Conservation (phyloP, 164 flowering plant genomes). For the Magnolia sinica region DNA sequence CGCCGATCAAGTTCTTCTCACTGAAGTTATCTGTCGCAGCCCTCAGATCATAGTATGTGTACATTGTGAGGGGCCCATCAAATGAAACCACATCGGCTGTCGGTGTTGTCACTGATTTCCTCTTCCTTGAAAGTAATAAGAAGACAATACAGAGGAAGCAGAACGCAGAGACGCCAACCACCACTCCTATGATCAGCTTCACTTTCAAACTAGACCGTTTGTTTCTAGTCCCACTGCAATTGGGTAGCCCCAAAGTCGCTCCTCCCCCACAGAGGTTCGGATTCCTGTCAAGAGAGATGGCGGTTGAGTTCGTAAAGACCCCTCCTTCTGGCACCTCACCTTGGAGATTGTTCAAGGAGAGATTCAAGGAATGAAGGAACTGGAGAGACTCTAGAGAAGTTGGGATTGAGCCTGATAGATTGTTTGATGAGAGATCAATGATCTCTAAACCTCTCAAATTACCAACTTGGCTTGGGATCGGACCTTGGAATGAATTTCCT, state of each 20-base stretch:
- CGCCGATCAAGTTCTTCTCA: constrained; percentile 7
- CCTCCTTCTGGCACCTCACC: constrained; percentile 23
- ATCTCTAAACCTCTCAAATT: constrained; percentile 7
- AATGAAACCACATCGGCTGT: neutral
- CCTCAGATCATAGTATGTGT: constrained; percentile 5
- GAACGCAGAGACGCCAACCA: neutral
- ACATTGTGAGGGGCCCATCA: neutral
- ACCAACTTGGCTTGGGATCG: constrained; percentile 3
- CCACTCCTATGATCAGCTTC: constrained; percentile 1
- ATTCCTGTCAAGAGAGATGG: neutral
- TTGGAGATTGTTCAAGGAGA: constrained; percentile 17
- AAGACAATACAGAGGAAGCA: neutral
- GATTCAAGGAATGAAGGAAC: constrained; percentile 1
- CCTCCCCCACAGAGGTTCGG: neutral
- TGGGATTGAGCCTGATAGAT: constrained; percentile 8
- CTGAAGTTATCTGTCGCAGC: constrained; percentile 12
- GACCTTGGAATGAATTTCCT: constrained; percentile 7
- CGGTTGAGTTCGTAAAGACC: constrained; percentile 6
- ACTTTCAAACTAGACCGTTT: neutral
- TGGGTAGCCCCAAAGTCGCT: constrained; percentile 1
- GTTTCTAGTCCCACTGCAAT: neutral
- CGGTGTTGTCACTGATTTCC: neutral
- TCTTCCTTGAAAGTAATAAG: neutral
- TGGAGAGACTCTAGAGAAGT: neutral
- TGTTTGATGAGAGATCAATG: constrained; percentile 12